A percentile compares a stretch with the other conserved stretches of the same genome.
These are phyloP conservation scores for Centella asiatica DNA, from an alignment of 129 eudicot genomes.

Conservation along the genomic window DNA sequence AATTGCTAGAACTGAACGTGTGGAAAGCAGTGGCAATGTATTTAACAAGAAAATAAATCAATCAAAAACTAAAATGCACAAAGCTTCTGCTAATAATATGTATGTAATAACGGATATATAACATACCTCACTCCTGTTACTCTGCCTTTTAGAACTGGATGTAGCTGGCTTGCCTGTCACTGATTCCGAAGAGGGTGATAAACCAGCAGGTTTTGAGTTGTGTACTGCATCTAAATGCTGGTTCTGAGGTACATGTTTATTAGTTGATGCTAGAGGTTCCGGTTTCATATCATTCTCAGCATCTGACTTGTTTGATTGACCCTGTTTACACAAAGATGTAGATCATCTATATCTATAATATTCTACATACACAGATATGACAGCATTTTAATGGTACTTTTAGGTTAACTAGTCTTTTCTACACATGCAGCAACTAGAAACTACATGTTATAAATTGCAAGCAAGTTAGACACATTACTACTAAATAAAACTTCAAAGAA, in stretches of 20 bases:
- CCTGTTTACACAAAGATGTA: slow-evolving; percentile 13
- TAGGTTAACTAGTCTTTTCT: background rate
- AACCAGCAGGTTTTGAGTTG: slow-evolving; percentile 18
- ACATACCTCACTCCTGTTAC: slow-evolving; percentile 62
- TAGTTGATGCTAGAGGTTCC: slow-evolving; percentile 17
- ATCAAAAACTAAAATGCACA: background rate
- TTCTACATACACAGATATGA: too few relatives aligned
- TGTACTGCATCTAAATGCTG: slow-evolving; percentile 30
- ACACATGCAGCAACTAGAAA: background rate
- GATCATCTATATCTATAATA: too few relatives aligned
- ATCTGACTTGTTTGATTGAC: slow-evolving; percentile 33
- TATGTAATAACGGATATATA: background rate
- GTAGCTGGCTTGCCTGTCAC: slow-evolving; percentile 30
- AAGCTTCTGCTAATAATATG: background rate
- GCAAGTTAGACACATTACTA: too few relatives aligned
- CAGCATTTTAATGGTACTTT: too few relatives aligned
- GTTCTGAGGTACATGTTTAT: slow-evolving; percentile 21
- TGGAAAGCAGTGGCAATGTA: too few relatives aligned
- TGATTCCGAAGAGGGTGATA: slow-evolving; percentile 18
- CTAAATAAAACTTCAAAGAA: too few relatives aligned
- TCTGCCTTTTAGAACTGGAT: slow-evolving; percentile 37
- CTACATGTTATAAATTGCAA: too few relatives aligned
- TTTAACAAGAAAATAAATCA: too few relatives aligned
- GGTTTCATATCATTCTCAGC: slow-evolving; percentile 26
- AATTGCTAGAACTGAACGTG: too few relatives aligned